Evolutionary conservation across 2,329 filamentous ascomycete genomes (phyloP), one percentile per base, ranked within the genome.

Genomic region (Ceratocystis eucalypticola): DNA sequence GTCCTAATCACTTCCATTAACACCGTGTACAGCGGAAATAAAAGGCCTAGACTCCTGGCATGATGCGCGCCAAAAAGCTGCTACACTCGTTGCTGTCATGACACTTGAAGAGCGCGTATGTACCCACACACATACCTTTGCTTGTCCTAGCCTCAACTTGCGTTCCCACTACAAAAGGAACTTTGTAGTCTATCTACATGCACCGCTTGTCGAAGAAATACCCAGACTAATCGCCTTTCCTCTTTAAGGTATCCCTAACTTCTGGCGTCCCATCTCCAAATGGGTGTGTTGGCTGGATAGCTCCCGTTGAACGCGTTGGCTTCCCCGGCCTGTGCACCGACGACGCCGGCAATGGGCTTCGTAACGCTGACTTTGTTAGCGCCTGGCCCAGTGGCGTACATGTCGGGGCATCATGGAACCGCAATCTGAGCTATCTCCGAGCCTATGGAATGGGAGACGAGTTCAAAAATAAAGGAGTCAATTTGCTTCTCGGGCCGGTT

Each of bases 401-500:
- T 67, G 82, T 88, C 28, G 77, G 77, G 70, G 76, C 74, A 8
- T 78, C 74, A 63, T 96, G 89, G 88, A 88, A 93, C 74, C 86
- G 84, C 68, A 77, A 82, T 7, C 80, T 93, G 55, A 84, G 88
- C 67, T 84, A 84, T 71, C 77, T 80, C 64, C 83, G 89, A 62
- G 90, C 86, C 41, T 76, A 82, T 64, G 87, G 86, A 61, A 91
- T 95, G 86, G 91, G 86, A 2, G 78, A 80, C 67, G 91, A 96
- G 74, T 88, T 89, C 73, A 82, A 81, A 69, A 82, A 76, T 53
- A 95, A 95, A 74, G 91, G 91, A 62, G 84, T 91, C 41, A 88
- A 95, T 72, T 80, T 94, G 15, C 82, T 88, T 66, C 80, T 95
- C 8, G 91, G 89, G 0, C 91, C 91, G 1, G 89, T 89, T 0